Conservation (phyloP, 345 rosid genomes). For the Trapa bicornis region DNA sequence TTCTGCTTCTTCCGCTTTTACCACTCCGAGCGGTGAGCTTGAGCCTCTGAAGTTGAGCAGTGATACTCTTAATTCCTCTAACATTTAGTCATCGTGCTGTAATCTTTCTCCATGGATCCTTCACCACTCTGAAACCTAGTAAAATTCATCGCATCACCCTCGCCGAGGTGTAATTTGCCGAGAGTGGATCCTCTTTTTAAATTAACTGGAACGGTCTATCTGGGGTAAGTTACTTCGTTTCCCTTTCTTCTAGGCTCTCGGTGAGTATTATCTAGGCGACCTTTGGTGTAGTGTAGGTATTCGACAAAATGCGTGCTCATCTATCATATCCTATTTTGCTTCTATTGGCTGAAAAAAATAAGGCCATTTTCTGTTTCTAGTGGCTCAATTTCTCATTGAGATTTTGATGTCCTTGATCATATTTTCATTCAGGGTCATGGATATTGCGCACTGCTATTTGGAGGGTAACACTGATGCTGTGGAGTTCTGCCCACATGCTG, state of each 20-base stretch:
- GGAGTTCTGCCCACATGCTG: constrained; percentile 59
- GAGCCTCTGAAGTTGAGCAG: no score
- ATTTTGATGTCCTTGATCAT: neutral
- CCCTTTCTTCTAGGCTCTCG: neutral
- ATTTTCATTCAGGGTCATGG: constrained; percentile 27
- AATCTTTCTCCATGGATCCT: no score
- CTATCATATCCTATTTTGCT: neutral
- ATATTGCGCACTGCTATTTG: constrained; percentile 52
- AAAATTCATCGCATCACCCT: no score
- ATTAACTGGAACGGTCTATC: neutral
- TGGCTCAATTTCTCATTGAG: neutral
- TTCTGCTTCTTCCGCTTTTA: no score
- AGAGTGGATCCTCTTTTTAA: no score
- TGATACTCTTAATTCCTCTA: no score
- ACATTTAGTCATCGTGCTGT: no score
- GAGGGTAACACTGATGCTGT: constrained; percentile 77
- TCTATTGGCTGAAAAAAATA: neutral
- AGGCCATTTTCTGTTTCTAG: neutral
- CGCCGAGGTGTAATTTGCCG: no score
- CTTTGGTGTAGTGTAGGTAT: neutral
- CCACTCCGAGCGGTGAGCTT: no score
- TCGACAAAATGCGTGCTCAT: neutral
- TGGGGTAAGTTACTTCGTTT: neutral
- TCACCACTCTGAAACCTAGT: no score
- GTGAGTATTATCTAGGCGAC: neutral